phyloP scores from a whole-genome alignment of 345 rosid species.

The Populus pruinosa region DNA sequence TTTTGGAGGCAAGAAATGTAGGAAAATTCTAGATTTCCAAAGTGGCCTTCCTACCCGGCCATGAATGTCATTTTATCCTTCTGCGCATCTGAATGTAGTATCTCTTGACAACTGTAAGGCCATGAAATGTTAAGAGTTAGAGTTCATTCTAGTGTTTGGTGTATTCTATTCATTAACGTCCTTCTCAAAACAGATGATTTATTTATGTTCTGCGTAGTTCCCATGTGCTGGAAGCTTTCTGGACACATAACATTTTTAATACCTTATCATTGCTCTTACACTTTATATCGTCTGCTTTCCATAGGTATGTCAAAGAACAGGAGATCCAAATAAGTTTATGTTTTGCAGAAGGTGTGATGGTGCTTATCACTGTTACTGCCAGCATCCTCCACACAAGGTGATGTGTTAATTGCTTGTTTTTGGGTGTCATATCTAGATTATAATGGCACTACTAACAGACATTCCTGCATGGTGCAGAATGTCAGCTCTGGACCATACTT shows the following conservation, averaged over 20 bases:
- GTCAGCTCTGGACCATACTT: conserved; percentile 94
- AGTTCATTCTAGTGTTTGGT: not conserved
- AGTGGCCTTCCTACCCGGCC: not conserved
- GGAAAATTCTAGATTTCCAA: not conserved
- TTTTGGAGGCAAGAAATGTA: not conserved
- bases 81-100: not conserved
- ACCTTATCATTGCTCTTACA: conserved; percentile 1
- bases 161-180: not conserved
- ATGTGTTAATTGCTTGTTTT: conserved; percentile 16
- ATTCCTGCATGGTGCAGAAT: conserved; percentile 55
- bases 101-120: not conserved
- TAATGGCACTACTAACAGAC: conserved; percentile 10
- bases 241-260: not conserved
- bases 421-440: conserved; percentile 15
- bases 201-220: not conserved
- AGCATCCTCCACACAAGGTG: conserved; percentile 99
- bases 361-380: conserved; percentile 98
- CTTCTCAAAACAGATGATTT: not conserved
- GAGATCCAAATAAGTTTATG: conserved; percentile 94
- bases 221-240: not conserved
- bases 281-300: conserved; percentile 13
- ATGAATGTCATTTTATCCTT: not conserved
- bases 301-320: conserved; percentile 80
- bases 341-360: conserved; percentile 96
- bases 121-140: not conserved